Evolutionary conservation across 1,284 basidiomycete genomes (phyloP), one percentile per base, ranked within the genome.

Genomic region (Apiotrichum brassicae): DNA sequence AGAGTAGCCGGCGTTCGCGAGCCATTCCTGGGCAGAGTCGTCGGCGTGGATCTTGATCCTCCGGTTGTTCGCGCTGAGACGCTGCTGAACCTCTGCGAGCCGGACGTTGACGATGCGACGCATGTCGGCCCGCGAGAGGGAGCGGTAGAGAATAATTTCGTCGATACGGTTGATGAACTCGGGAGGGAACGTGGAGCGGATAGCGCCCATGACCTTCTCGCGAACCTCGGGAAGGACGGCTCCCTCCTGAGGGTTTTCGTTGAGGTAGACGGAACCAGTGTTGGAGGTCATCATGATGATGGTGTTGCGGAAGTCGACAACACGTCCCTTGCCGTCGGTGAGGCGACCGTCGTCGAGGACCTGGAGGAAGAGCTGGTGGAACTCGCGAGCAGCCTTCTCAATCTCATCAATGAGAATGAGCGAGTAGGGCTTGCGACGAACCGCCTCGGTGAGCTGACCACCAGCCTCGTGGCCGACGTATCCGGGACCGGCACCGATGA

Each of bases 1-100:
- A 39, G 86, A 88, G 75, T 92, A 97, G 0, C 93, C 91, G 38
- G 85, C 79, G 25, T 84, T 84, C 52, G 81, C 82, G 41, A 97
- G 81, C 75, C 87, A 94, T 48, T 85, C 80, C 73, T 87, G 89
- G 48, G 87, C 84, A 19, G 77, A 81, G 4, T 81, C 76, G 67
- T 93, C 86, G 38, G 97, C 73, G 32, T 83, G 79, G 39, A 98
- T 75, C 43, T 71, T 81, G 64, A 95, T 85, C 76, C 91, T 93
- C 61, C 84, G 79, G 39, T 76, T 76, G 62, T 79, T 79, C 49
- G 85, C 82, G 6, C 76, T 76, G 44, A 97, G 80, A 14, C 94
- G 81, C 43, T 84, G 79, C 69, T 88, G 82, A 12, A 90, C 70
- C 51, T 75, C 74, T 41, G 56, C 57, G 41, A 81, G 62, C 20